Base-by-base conservation (phyloP, 257 asterid genomes). In the Lavandula angustifolia region DNA sequence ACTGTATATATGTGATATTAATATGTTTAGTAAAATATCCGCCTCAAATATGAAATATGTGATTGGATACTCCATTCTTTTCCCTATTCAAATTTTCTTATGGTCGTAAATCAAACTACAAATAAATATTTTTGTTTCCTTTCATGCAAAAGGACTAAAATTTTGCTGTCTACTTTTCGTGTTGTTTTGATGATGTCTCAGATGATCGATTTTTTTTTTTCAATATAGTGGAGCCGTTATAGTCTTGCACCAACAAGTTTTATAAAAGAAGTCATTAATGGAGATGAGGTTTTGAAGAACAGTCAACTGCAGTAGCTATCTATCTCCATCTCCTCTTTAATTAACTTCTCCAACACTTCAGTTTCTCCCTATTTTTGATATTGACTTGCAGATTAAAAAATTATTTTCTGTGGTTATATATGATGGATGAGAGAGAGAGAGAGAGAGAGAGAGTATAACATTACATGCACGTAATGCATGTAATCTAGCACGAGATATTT, bases 281-380 rank as follows among this genome's bases (percentile, higher is more conserved):
- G 7, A 22, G 52, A 52, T 34, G 67, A 33, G 55, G 51, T 64
- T 73, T 70, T 68, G 69, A 68, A 54, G 34, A 73, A 64, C 67
- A 73, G 73, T 65, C 76, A 60, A 71, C 12, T 46, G 49, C 60
- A 47, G 80, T 67, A 61, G 78, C 76, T 61, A 71, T 76, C 79
- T 58, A 59, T 82, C 87, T 66, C 74, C 72, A 70, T 78, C 86
- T 73, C 54, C 68, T 50, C 53, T 58, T 9, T 82, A 67, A 73
- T 9, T 82, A 67, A 73, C 87, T 82, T 82, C 79, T 82, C 47
- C 33, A 7, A 41, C 72, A 82, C 87, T 76, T 79, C 81, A 52
- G 57, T 44, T 68, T 61, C 4, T 49, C 49, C 8, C 46, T 33
- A 38, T 58, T 49, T 44, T 64, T 65, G 14, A 61, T 52, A 75